phyloP scores from a whole-genome alignment of 768 basidiomycete species.

The Asterophora lycoperdoides region DNA sequence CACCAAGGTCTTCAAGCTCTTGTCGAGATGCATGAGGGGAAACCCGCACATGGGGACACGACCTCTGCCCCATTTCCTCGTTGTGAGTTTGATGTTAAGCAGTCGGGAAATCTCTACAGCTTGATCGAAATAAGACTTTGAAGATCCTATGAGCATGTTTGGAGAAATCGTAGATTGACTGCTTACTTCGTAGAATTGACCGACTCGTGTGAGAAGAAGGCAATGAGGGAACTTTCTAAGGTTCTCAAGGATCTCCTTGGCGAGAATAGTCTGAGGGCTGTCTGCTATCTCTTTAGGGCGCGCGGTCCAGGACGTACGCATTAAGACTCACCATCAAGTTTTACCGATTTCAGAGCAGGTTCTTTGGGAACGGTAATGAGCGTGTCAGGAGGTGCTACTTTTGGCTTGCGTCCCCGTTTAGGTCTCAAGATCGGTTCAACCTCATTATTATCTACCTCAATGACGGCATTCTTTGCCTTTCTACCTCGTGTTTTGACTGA shows the following conservation, averaged over 20 bases:
- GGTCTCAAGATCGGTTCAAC: neutral
- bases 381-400: neutral
- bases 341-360: neutral
- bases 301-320: neutral
- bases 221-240: conserved; percentile 79
- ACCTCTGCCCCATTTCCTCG: conserved; percentile 66
- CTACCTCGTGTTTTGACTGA: conserved; percentile 7
- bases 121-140: conserved; percentile 94
- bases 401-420: conserved; percentile 9
- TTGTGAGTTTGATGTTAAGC: conserved; percentile 80
- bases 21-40: conserved; percentile 79
- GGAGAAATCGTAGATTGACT: neutral
- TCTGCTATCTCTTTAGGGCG: conserved; percentile 3
- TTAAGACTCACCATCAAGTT: conserved; percentile 2
- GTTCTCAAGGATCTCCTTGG: conserved; percentile 68
- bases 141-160: conserved; percentile 7
- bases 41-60: conserved; percentile 88
- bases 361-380: neutral
- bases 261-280: conserved; percentile 44
- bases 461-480: neutral
- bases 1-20: conserved; percentile 81
- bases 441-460: neutral
- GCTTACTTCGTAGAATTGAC: conserved; percentile 90
- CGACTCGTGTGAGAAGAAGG: conserved; percentile 85
- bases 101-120: conserved; percentile 72